These are phyloP conservation scores for Geotrichum histeridarum DNA, from an alignment of 1,139 yeast species.

Conservation along the genomic window DNA sequence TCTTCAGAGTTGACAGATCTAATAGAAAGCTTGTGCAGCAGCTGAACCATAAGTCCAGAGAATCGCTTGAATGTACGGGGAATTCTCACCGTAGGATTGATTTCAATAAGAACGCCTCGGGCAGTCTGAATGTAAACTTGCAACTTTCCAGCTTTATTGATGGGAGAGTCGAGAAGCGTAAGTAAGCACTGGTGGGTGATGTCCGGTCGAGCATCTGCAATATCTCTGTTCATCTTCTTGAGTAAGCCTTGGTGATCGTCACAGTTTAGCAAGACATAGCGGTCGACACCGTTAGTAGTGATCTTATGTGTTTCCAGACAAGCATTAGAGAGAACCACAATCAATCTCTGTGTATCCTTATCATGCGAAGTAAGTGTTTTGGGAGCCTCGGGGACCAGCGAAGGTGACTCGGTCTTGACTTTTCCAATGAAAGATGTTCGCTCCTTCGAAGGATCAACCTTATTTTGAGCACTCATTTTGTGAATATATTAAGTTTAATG, in stretches of 20 bases:
- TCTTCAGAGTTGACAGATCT: constrained; percentile 94
- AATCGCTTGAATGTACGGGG: constrained; percentile 97
- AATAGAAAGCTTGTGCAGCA: constrained; percentile 84
- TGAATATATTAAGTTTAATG: constrained; percentile 20
- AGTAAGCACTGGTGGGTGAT: constrained; percentile 87
- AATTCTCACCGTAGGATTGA: constrained; percentile 92
- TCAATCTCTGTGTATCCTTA: constrained; percentile 73
- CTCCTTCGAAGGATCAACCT: constrained; percentile 14
- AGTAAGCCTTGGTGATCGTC: constrained; percentile 96
- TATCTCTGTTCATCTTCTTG: constrained; percentile 94
- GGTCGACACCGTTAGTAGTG: constrained; percentile 79
- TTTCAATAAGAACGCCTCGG: constrained; percentile 88
- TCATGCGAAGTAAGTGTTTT: constrained; percentile 74
- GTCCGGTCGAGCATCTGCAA: constrained; percentile 97
- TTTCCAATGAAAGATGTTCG: constrained; percentile 18
- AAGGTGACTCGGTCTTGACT: constrained; percentile 34
- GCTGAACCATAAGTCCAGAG: constrained; percentile 95
- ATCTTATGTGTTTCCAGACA: constrained; percentile 92
- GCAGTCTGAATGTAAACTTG: constrained; percentile 97
- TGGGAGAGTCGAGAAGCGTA: constrained; percentile 90
- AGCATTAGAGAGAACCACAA: constrained; percentile 91
- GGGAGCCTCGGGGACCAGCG: constrained; percentile 82
- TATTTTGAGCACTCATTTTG: constrained; percentile 3
- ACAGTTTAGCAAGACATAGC: constrained; percentile 87
- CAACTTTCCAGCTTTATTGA: constrained; percentile 92